Evolutionary conservation across 164 flowering plant species (phyloP).

Genomic region (Nymphaea colorata): DNA sequence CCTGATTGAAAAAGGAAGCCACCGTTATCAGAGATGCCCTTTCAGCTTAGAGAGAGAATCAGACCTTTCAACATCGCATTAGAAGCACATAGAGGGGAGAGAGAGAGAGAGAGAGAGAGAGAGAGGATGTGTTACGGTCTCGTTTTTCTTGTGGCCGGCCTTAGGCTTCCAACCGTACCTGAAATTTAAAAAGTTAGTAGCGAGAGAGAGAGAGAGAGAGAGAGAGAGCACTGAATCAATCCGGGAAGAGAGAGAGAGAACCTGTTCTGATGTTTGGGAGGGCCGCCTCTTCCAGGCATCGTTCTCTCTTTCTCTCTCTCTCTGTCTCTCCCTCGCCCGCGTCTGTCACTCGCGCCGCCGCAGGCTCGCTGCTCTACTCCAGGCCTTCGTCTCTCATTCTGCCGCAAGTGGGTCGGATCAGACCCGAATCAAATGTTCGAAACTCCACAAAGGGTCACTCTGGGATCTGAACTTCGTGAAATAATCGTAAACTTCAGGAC

Average conservation of each 20-base stretch:
- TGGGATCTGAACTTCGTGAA: too few species aligned
- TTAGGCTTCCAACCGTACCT: constrained; percentile 72
- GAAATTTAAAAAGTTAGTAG: constrained; percentile 1
- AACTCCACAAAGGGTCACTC: too few species aligned
- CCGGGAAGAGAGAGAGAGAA: not conserved
- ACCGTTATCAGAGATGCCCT: not conserved
- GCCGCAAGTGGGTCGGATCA: too few species aligned
- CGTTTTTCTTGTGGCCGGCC: constrained; percentile 58
- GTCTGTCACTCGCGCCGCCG: too few species aligned
- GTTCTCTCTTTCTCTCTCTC: not conserved
- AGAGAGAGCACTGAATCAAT: too few species aligned
- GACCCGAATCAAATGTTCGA: too few species aligned
- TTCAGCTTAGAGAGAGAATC: not conserved
- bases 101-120: not conserved
- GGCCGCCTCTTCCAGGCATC: constrained; percentile 6
- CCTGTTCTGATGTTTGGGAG: constrained; percentile 13
- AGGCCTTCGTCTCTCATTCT: too few species aligned
- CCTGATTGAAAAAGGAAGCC: constrained; percentile 25
- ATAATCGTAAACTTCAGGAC: too few species aligned
- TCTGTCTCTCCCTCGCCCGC: too few species aligned
- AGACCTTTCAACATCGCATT: not conserved
- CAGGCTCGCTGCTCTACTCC: too few species aligned
- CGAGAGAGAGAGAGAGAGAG: not conserved
- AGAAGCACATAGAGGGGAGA: not conserved
- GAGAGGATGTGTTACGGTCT: constrained; percentile 32